These are phyloP conservation scores for Edaphochlamys debaryana DNA, from an alignment of 139 green algal species.

Conservation along the genomic window DNA sequence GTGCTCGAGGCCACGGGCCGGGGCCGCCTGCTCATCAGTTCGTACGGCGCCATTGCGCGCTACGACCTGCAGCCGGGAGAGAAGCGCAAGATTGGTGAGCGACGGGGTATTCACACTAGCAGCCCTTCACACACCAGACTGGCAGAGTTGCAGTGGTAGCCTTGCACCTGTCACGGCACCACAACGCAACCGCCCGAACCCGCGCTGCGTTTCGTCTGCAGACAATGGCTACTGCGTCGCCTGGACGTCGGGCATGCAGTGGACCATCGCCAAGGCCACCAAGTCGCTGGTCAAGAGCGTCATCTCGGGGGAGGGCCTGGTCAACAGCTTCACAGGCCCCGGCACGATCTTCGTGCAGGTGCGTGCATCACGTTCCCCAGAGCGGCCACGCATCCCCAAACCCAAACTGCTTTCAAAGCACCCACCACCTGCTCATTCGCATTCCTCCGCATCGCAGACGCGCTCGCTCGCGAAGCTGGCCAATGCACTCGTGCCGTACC, in stretches of 20 bases:
- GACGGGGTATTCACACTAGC: too few species aligned
- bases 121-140: too few species aligned
- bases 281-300: constrained; percentile 30
- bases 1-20: constrained; percentile 41
- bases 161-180: too few species aligned
- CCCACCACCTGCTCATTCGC: too few species aligned
- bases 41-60: constrained; percentile 50
- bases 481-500: constrained; percentile 38
- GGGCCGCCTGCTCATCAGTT: constrained; percentile 51
- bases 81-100: constrained; percentile 31
- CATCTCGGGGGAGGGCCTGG: constrained; percentile 48
- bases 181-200: too few species aligned
- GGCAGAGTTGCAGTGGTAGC: too few species aligned
- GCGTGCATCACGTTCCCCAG: too few species aligned
- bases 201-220: too few species aligned
- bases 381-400: too few species aligned
- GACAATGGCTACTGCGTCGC: constrained; percentile 59
- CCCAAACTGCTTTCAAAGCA: too few species aligned
- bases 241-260: constrained; percentile 47
- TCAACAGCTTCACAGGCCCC: constrained; percentile 43
- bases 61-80: constrained; percentile 58
- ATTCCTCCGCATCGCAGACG: too few species aligned
- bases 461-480: constrained; percentile 40
- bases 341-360: constrained; percentile 58
- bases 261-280: constrained; percentile 40